A percentile compares a stretch with the other conserved stretches of the same genome.
Conservation (phyloP, 495 filamentous ascomycete species). For the Penicillium chermesinum region DNA sequence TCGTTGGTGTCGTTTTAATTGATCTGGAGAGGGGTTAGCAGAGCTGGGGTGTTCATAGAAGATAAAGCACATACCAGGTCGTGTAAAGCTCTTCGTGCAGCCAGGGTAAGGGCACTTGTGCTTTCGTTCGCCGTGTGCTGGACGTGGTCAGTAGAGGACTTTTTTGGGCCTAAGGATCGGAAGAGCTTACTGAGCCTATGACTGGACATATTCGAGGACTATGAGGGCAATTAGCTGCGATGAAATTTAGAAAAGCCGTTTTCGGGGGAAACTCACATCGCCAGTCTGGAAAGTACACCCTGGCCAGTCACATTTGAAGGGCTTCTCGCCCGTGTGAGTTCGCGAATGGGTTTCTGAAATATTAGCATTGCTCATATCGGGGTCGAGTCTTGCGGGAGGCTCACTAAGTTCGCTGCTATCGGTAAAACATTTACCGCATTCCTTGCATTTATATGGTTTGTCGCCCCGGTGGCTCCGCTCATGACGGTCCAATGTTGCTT, state of each 20-base stretch:
- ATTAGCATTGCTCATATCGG: slow-evolving; percentile 12
- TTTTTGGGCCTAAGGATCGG: background rate
- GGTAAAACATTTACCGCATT: slow-evolving; percentile 44
- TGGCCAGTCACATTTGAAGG: slow-evolving; percentile 46
- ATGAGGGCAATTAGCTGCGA: background rate
- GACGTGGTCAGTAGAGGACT: slow-evolving; percentile 8
- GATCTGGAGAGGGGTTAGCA: slow-evolving; percentile 23
- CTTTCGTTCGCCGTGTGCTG: slow-evolving; percentile 43
- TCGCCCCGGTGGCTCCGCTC: slow-evolving; percentile 51
- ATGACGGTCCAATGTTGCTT: slow-evolving; percentile 45
- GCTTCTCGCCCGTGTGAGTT: slow-evolving; percentile 49
- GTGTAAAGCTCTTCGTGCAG: slow-evolving; percentile 45
- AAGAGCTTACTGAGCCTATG: slow-evolving; percentile 38
- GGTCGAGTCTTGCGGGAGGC: slow-evolving; percentile 2
- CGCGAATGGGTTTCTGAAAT: slow-evolving; percentile 46
- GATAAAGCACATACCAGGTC: slow-evolving; percentile 33
- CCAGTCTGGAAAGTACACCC: slow-evolving; percentile 45
- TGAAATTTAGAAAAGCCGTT: background rate
- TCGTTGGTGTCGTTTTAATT: slow-evolving; percentile 43
- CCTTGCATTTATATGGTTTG: slow-evolving; percentile 44
- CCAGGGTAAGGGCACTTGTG: slow-evolving; percentile 41
- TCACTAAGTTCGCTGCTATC: slow-evolving; percentile 48
- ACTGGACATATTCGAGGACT: slow-evolving; percentile 50
- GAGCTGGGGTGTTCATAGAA: background rate
- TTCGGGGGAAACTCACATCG: slow-evolving; percentile 30